These are phyloP conservation scores for Beauveria brongniartii DNA, from an alignment of 2,329 filamentous ascomycete genomes.

Conservation along the genomic window DNA sequence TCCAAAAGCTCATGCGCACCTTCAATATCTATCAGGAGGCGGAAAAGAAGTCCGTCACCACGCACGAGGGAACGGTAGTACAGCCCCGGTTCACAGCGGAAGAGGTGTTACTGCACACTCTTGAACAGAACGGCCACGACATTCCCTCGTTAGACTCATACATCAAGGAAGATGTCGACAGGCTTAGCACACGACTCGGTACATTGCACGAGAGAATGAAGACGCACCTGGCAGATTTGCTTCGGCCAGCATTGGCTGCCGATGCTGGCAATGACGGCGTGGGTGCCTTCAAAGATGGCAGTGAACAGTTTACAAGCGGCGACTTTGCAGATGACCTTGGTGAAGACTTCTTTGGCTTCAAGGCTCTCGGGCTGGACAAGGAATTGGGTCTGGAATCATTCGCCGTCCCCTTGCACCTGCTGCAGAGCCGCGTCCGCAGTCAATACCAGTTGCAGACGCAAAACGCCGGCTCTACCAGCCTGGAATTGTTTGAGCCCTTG, in stretches of 20 bases:
- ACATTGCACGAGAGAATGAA: constrained; percentile 94
- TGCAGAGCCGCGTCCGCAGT: constrained; percentile 83
- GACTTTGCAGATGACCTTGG: constrained; percentile 97
- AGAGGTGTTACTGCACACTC: constrained; percentile 77
- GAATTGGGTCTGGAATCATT: constrained; percentile 84
- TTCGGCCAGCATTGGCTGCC: constrained; percentile 72
- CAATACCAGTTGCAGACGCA: constrained; percentile 71
- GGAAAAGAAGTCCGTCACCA: constrained; percentile 59
- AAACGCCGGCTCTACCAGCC: constrained; percentile 49
- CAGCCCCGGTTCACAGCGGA: constrained; percentile 70
- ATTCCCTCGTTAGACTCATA: constrained; percentile 76
- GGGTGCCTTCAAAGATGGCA: constrained; percentile 89
- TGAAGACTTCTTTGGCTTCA: constrained; percentile 98
- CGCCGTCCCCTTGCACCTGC: constrained; percentile 85
- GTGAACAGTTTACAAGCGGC: constrained; percentile 91
- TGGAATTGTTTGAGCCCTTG: constrained; percentile 59
- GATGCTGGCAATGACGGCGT: constrained; percentile 77
- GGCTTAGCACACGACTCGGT: constrained; percentile 67
- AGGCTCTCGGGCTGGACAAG: constrained; percentile 82
- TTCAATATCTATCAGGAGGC: constrained; percentile 77
- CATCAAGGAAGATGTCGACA: constrained; percentile 87
- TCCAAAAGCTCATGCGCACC: constrained; percentile 71
- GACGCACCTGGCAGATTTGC: constrained; percentile 79
- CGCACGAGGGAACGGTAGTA: constrained; percentile 32
- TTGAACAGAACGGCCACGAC: constrained; percentile 77